Evolutionary conservation across 345 rosid genomes (phyloP), one percentile per base, ranked within the genome.

Genomic region (Citrus hindsii): DNA sequence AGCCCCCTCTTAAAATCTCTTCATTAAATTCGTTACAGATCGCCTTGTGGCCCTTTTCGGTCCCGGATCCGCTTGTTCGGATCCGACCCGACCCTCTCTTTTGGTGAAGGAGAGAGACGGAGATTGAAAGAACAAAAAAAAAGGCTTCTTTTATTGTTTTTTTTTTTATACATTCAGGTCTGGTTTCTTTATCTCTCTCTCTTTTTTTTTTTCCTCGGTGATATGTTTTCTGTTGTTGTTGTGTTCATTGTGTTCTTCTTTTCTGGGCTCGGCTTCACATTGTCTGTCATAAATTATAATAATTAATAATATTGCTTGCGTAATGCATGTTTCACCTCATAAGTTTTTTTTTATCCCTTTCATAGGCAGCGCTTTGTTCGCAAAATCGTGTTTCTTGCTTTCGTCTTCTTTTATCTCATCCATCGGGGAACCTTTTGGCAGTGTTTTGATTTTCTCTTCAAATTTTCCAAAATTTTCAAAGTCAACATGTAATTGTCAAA

Each of bases 331-430:
- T 35, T 38, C 64, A 7, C 59, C 30, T 56, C 24, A 1, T 73
- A 12, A 55, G 1, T 27, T 69, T 32, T 33, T 32, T n/a, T 51
- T 46, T 62, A 56, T 21, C 21, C 58, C 32, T 58, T 24, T 22
- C 10, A 12, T 55, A 19, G 5, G 3, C 14, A 42, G 51, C 51
- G 32, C 16, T 30, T 30, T 76, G 70, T 33, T 19, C n/a, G 1
- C 51, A 38, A 14, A 14, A 19, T 75, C 58, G 8, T 73, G 3
- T 42, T 42, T 8, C 28, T 67, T 70, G 35, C 24, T 72, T 78
- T 55, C 58, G 71, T 78, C 68, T 59, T 70, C 46, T 30, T 46
- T 69, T 73, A 64, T 75, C 72, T 81, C 37, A n/a, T 76, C 61
- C 66, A 76, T 74, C 48, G 58, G 55, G 82, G 74, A 81, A 71